Base-by-base conservation (phyloP, 495 filamentous ascomycete species). In the Bathelium albidoporum region DNA sequence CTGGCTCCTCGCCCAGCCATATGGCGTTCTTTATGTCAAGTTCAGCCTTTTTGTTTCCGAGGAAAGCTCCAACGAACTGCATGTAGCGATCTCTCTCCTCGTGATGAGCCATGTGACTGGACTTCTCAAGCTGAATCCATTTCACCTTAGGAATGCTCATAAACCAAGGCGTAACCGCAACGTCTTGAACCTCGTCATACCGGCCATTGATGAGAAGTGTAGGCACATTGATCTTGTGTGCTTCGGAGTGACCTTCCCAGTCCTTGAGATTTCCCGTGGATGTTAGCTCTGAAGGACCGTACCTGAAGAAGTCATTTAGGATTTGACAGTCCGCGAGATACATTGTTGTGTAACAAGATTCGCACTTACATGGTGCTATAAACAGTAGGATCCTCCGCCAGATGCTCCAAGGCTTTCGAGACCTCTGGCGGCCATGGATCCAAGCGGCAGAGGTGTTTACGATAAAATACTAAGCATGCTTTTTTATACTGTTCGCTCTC, bases 191-290 rank as follows among this genome's bases (percentile, higher is more conserved):
- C 60, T 79, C 77, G 55, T 84, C 81, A 43, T 80, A 75, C 0
- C 71, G 64, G 1, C 81, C 81, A 60, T 85, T 83, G 28, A 79
- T 73, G 1, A 85, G 65, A 7, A 83, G 69, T 5, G 77, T 78
- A 1, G 73, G 69, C 0, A 72, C 78, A 3, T 68, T 67, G 45
- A 83, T 80, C 14, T 74, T 70, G 28, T 68, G 62, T 59, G 10
- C 62, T 34, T 1, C 65, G 9, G 49, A 58, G 32, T 69, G 72
- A 5, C 73, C 71, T 28, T 75, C 71, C 76, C 75, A 82, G 39
- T 74, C 66, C 59, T 76, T 75, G 26, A 81, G 69, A 24, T 44
- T 60, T 10, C 39, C 39, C n/a, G 59, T 60, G 24, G 36, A 20
- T 16, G 11, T 62, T 18, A 45, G 60, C 39, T 45, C 39, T 29